Evolutionary conservation across 305 asterid genomes (phyloP).

Genomic region (Plantago lanceolata): DNA sequence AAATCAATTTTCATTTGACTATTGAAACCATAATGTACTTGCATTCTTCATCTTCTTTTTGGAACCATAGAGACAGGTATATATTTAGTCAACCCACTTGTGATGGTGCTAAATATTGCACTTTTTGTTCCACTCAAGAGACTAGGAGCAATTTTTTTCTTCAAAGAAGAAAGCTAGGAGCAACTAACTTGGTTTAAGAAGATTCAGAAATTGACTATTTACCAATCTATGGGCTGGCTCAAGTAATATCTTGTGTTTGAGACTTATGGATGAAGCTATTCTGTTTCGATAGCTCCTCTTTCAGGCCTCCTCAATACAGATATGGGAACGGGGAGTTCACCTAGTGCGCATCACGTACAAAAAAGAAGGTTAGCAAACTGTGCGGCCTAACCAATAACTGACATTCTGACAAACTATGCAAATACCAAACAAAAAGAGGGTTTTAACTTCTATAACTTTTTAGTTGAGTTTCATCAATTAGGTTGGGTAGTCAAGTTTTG

Average conservation of each 20-base stretch:
- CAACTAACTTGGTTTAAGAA: background rate
- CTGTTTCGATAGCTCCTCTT: background rate
- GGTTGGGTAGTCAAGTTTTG: too few species aligned
- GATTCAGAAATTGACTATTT: background rate
- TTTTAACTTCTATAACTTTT: too few species aligned
- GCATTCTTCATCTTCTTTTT: constrained; percentile 15
- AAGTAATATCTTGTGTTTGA: too few species aligned
- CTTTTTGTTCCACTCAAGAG: background rate
- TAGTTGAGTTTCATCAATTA: too few species aligned
- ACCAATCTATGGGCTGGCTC: too few species aligned
- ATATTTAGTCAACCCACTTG: constrained; percentile 25
- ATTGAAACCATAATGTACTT: constrained; percentile 17
- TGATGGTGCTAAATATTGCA: background rate
- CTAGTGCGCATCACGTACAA: too few species aligned
- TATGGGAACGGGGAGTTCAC: too few species aligned
- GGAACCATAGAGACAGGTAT: constrained; percentile 1
- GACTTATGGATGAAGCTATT: too few species aligned
- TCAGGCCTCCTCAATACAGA: background rate
- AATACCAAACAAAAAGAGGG: too few species aligned
- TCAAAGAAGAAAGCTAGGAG: background rate
- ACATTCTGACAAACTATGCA: too few species aligned
- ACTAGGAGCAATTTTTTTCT: background rate
- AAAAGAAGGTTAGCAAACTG: too few species aligned
- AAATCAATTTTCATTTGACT: background rate
- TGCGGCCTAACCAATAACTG: too few species aligned